Conservation (phyloP, 148 eudicot species). For the Vaccinium darrowii region DNA sequence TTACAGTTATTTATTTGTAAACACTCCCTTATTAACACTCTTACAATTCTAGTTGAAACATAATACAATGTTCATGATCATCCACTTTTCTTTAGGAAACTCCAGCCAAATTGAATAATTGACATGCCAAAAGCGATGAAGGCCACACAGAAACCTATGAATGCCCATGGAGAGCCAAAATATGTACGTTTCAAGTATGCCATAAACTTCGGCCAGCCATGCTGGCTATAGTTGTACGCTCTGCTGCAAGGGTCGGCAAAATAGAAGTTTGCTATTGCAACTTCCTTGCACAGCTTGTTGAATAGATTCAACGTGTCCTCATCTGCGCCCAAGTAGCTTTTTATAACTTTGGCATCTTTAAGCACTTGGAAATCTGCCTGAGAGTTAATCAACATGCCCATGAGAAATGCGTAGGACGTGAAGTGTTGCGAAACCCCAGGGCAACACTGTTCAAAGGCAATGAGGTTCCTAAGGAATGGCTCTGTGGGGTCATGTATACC, state of each 20-base stretch:
- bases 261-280: neutral
- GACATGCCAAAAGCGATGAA: neutral
- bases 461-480: too few species aligned
- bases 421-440: too few species aligned
- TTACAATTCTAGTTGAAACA: neutral
- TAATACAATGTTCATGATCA: neutral
- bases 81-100: neutral
- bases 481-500: neutral
- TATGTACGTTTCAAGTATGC: neutral
- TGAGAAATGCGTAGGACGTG: neutral
- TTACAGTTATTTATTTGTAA: neutral
- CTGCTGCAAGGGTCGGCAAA: neutral
- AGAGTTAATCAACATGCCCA: neutral
- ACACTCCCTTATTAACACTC: neutral
- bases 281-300: neutral
- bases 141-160: neutral
- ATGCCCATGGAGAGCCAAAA: neutral
- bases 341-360: neutral
- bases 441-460: conserved; percentile 11
- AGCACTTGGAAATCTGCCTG: neutral
- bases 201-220: neutral
- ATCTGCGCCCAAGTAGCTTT: neutral
- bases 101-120: neutral
- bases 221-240: neutral
- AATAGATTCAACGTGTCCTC: neutral